A percentile compares a stretch with the other conserved stretches of the same genome.
Conservation (phyloP, 2,329 filamentous ascomycete genomes). For the Thermothelomyces thermophilus region DNA sequence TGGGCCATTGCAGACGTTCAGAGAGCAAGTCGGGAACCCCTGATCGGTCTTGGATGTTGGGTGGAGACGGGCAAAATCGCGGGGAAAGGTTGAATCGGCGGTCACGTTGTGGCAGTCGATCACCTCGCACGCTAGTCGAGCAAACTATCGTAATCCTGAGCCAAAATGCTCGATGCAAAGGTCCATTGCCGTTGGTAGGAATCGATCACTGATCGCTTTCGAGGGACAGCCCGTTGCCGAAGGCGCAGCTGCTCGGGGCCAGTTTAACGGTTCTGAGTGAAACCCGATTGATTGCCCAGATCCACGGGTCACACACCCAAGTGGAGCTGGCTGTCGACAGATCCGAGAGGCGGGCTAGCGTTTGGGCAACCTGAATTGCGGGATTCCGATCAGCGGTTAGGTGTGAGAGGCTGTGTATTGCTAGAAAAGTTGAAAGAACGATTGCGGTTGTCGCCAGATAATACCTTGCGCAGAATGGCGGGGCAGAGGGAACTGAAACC, state of each 20-base stretch:
- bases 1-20: constrained; percentile 53
- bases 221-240: background rate
- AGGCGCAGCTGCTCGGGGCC: background rate
- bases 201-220: background rate
- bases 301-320: constrained; percentile 6
- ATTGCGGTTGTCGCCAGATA: background rate
- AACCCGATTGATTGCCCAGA: constrained; percentile 3
- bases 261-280: constrained; percentile 5
- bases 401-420: background rate
- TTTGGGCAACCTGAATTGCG: background rate
- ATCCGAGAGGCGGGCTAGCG: background rate
- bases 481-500: constrained; percentile 1
- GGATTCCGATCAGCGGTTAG: background rate
- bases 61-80: constrained; percentile 10
- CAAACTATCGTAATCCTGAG: background rate
- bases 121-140: background rate
- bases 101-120: constrained; percentile 7
- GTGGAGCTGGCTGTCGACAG: constrained; percentile 7
- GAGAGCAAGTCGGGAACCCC: constrained; percentile 5
- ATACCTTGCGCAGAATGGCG: background rate
- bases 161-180: constrained; percentile 1
- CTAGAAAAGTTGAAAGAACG: no score
- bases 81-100: constrained; percentile 13
- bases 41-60: constrained; percentile 5
- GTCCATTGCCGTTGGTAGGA: constrained; percentile 1